These are phyloP conservation scores for Phaeosphaeriaceae sp. DNA, from an alignment of 2,329 filamentous ascomycete genomes.

Conservation along the genomic window DNA sequence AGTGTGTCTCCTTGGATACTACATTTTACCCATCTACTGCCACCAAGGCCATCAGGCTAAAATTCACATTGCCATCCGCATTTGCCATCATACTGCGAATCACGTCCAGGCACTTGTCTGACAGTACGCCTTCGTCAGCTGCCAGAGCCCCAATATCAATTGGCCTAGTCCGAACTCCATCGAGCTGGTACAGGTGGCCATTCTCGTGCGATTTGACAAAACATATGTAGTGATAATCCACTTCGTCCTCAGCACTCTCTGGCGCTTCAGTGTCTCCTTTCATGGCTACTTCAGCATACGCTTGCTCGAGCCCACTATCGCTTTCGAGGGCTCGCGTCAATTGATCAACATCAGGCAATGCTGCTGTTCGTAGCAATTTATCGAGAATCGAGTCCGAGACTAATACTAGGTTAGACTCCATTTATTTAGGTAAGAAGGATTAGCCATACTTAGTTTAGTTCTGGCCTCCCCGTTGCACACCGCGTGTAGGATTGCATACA, in stretches of 20 bases:
- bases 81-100: constrained; percentile 28
- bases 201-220: constrained; percentile 38
- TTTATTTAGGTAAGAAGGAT: no score
- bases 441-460: constrained; percentile 61
- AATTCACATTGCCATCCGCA: constrained; percentile 27
- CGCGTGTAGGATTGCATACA: constrained; percentile 87
- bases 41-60: constrained; percentile 42
- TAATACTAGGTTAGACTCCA: constrained; percentile 7
- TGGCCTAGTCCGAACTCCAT: constrained; percentile 40
- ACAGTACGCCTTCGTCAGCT: constrained; percentile 31
- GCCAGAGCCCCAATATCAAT: constrained; percentile 35
- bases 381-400: constrained; percentile 18
- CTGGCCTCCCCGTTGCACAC: constrained; percentile 77
- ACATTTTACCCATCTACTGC: constrained; percentile 40
- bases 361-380: constrained; percentile 14
- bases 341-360: constrained; percentile 16
- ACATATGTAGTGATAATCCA: constrained; percentile 44
- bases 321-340: constrained; percentile 29
- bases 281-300: constrained; percentile 31
- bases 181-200: constrained; percentile 35
- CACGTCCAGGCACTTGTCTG: constrained; percentile 22
- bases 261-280: constrained; percentile 37
- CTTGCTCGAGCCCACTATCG: constrained; percentile 30
- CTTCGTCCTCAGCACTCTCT: constrained; percentile 36
- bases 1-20: constrained; percentile 61